Percentiles rank a stretch among this genome's conserved stretches.
Conservation (phyloP, 2,329 filamentous ascomycete species). For the Pseudocercospora fijiensis region DNA sequence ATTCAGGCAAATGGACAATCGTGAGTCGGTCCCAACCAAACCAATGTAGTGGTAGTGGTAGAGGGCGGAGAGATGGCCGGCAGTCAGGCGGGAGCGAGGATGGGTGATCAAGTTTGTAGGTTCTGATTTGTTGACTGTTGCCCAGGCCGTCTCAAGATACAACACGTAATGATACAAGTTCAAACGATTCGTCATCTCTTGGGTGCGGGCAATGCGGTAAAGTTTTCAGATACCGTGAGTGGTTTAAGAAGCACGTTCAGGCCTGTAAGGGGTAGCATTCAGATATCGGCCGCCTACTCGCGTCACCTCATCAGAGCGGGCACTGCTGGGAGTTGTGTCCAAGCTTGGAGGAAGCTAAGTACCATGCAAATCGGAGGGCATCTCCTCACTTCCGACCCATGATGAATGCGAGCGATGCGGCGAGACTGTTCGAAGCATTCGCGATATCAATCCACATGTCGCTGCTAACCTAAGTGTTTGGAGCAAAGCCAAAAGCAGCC, state of each 20-base stretch:
- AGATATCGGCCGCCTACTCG: background rate
- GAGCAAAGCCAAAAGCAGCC: background rate
- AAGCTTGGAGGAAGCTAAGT: background rate
- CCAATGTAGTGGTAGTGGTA: background rate
- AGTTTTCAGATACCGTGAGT: conserved; percentile 4
- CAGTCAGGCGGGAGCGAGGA: background rate
- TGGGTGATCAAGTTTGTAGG: background rate
- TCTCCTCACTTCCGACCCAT: background rate
- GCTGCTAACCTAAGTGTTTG: background rate
- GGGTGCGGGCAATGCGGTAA: conserved; percentile 3
- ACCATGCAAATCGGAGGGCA: background rate
- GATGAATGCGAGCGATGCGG: background rate
- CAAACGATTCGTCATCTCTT: background rate
- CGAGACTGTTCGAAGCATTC: background rate
- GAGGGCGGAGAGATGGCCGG: background rate
- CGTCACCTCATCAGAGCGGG: background rate
- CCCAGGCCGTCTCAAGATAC: background rate
- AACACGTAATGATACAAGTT: conserved; percentile 6
- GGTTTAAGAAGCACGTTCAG: conserved; percentile 9
- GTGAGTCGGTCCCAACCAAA: conserved; percentile 14
- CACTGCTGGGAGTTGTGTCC: background rate
- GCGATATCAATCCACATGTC: background rate
- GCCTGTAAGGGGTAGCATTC: background rate
- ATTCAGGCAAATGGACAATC: conserved; percentile 24
- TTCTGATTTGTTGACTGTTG: conserved; percentile 4